Evolutionary conservation across 2,329 filamentous ascomycete genomes (phyloP), one percentile per base, ranked within the genome.

Genomic region (Botrytis medusae): DNA sequence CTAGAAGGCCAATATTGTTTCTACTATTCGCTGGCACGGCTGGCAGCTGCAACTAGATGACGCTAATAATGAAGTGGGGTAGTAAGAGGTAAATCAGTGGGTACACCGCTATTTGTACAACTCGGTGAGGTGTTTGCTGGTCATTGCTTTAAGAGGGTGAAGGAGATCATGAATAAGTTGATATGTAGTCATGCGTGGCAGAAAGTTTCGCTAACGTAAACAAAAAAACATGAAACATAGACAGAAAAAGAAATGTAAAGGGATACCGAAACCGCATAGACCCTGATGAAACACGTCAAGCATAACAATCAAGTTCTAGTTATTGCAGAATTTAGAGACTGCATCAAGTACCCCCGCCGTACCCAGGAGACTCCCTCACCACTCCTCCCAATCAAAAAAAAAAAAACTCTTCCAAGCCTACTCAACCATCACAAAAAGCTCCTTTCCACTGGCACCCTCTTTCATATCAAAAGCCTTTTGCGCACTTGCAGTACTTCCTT

Each of bases 381-480:
- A 22, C 10, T 25, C 59, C 20, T 60, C 20, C 57, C 12, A 54
- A 54, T 5, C 22, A 22, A 51, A 14, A 14, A 14, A 54, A 25
- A 54, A 16, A 25, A n/a, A 54, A 3, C 18, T 22, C 1, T 16
- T 20, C 57, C 18, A 22, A 22, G 18, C 9, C 20, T 61, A 75
- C 5, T 74, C 67, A 14, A 73, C 40, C 40, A 73, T 70, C 5
- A 77, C 70, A 25, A 77, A 68, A n/a, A 77, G n/a, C 46, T 76
- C 77, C 72, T 64, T 77, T 20, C 71, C 75, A 71, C 76, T 77
- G 20, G 77, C 74, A 8, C 76, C 77, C 20, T 70, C 71, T 48
- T 74, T 75, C 54, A 34, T 46, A 51, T 78, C 75, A 29, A 75
- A 71, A 12, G 61, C 69, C 5, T 64, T 67, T 32, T 76, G 73